phyloP scores from a whole-genome alignment of 1,284 basidiomycete species.

The Tremellales sp. region DNA sequence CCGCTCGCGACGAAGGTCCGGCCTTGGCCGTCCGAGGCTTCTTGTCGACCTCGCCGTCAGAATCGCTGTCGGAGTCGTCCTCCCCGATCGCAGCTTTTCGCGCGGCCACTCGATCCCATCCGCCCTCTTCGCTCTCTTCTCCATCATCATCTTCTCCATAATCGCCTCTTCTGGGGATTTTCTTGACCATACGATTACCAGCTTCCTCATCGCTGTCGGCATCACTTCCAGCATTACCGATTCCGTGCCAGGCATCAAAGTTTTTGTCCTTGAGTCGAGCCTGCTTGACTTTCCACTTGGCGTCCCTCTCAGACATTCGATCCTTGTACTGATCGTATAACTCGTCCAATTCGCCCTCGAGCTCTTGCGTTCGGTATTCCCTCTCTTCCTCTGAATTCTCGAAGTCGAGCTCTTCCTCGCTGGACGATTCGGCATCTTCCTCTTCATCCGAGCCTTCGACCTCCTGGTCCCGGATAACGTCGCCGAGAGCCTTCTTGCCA shows the following conservation, averaged over 20 bases:
- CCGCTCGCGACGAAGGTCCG: conserved; percentile 46
- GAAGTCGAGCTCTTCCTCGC: conserved; percentile 54
- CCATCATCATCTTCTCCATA: conserved; percentile 54
- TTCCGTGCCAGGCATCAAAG: conserved; percentile 70
- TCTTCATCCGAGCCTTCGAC: conserved; percentile 43
- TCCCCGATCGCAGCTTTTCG: conserved; percentile 60
- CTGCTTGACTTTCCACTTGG: conserved; percentile 85
- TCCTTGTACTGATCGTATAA: conserved; percentile 86
- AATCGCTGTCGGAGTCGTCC: conserved; percentile 51
- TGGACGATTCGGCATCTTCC: conserved; percentile 40
- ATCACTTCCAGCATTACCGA: conserved; percentile 48
- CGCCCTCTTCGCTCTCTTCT: conserved; percentile 57
- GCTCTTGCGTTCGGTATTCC: conserved; percentile 58
- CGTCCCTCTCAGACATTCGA: conserved; percentile 75
- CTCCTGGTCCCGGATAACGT: conserved; percentile 53
- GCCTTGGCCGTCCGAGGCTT: conserved; percentile 17
- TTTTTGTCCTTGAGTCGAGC: conserved; percentile 69
- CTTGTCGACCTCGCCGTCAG: conserved; percentile 35
- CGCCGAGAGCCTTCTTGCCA: conserved; percentile 49
- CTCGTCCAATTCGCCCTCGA: conserved; percentile 83
- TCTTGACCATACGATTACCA: conserved; percentile 35
- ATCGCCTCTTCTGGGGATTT: conserved; percentile 21
- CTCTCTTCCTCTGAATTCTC: conserved; percentile 67
- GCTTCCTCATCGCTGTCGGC: conserved; percentile 43
- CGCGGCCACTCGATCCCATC: conserved; percentile 68